Evolutionary conservation across 352 stramenopile species (phyloP).

Genomic region (Globisporangium mamillatum): DNA sequence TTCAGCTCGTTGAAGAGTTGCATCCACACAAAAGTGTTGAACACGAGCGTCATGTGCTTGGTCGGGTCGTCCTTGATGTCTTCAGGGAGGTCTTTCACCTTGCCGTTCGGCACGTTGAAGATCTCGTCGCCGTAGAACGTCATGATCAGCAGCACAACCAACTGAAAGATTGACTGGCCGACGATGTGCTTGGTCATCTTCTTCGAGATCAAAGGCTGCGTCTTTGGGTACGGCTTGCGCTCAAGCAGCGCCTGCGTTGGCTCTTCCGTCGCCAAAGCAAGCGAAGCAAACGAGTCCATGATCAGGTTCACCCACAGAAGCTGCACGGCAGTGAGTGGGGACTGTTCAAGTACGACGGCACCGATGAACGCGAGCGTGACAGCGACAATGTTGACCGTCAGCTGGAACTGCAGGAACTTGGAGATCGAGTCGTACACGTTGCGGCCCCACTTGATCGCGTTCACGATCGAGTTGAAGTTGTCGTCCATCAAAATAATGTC

Average conservation of each 20-base stretch:
- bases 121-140: conserved; percentile 70
- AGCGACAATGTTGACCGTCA: conserved; percentile 94
- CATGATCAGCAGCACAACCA: conserved; percentile 80
- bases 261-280: conserved; percentile 94
- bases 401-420: conserved; percentile 97
- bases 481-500: conserved; percentile 97
- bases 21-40: conserved; percentile 97
- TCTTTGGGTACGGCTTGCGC: conserved; percentile 89
- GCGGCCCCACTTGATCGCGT: conserved; percentile 94
- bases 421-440: conserved; percentile 97
- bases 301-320: conserved; percentile 98
- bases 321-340: conserved; percentile 91
- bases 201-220: conserved; percentile 88
- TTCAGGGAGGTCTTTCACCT: conserved; percentile 36
- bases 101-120: conserved; percentile 46
- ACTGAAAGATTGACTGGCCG: conserved; percentile 90
- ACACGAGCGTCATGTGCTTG: conserved; percentile 94
- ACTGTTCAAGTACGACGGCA: conserved; percentile 54
- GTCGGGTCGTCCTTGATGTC: conserved; percentile 40
- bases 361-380: conserved; percentile 90
- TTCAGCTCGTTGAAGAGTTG: conserved; percentile 91
- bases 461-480: conserved; percentile 95
- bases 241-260: conserved; percentile 85
- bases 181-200: conserved; percentile 95
- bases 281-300: conserved; percentile 95